Percentiles rank a stretch among this genome's conserved stretches.
phyloP scores from a whole-genome alignment of 1,139 yeast species.

The Zygosaccharomyces sapae region DNA sequence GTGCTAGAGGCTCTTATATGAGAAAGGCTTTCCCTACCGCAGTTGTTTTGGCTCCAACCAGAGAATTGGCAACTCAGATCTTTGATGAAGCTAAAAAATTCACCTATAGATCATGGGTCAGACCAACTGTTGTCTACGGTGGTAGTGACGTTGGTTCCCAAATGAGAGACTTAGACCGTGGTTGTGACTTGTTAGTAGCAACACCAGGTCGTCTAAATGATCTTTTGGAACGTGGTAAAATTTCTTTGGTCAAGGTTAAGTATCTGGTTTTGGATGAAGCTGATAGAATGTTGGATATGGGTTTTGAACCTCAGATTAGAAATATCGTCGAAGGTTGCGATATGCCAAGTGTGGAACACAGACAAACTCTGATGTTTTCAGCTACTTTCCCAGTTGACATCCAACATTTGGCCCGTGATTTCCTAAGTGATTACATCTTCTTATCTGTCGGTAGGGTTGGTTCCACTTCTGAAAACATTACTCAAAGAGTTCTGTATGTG shows the following conservation, averaged over 20 bases:
- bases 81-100: constrained; percentile 94
- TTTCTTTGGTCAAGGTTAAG: constrained; percentile 83
- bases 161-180: constrained; percentile 83
- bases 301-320: constrained; percentile 99
- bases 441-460: constrained; percentile 98
- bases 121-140: constrained; percentile 95
- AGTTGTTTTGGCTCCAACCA: constrained; percentile 93
- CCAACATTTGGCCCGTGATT: constrained; percentile 94
- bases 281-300: constrained; percentile 99
- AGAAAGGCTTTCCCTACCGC: constrained; percentile 92
- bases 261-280: constrained; percentile 97
- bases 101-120: constrained; percentile 97
- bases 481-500: constrained; percentile 87
- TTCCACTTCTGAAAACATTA: constrained; percentile 94
- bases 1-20: constrained; percentile 47
- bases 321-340: constrained; percentile 96
- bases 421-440: constrained; percentile 91
- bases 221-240: constrained; percentile 88
- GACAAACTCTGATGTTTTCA: constrained; percentile 97
- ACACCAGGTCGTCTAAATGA: constrained; percentile 99
- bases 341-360: constrained; percentile 85
- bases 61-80: constrained; percentile 97
- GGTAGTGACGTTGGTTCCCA: constrained; percentile 93
- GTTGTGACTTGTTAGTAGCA: constrained; percentile 94
- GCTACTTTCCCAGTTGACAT: constrained; percentile 99